Evolutionary conservation across 345 rosid species (phyloP).

Genomic region (Euphorbia tirucalli): DNA sequence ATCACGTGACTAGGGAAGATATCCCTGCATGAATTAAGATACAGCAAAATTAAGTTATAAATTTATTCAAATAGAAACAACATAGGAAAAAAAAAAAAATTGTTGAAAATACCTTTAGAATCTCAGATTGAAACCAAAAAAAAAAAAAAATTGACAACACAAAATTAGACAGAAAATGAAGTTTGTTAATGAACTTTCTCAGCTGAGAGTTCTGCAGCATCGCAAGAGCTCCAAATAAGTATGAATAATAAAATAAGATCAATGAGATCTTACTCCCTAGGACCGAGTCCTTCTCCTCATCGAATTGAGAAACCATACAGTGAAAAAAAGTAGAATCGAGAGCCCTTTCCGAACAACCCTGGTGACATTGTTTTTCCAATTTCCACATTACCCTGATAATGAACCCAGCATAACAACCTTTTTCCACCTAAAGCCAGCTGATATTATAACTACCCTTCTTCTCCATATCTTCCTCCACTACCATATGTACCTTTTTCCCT

Average conservation of each 20-base stretch:
- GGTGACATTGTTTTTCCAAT: neutral
- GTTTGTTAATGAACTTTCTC: neutral
- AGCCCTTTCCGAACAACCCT: no score
- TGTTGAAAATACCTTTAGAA: no score
- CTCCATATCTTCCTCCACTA: neutral
- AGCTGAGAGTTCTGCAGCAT: neutral
- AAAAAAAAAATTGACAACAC: no score
- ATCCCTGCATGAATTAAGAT: conserved; percentile 43
- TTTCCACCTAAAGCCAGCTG: no score
- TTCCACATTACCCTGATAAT: neutral
- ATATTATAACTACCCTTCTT: neutral
- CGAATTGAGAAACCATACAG: neutral
- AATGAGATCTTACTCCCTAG: neutral
- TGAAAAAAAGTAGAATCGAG: neutral
- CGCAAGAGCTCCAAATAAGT: neutral
- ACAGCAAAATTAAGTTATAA: neutral
- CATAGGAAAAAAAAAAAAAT: neutral
- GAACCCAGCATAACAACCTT: neutral
- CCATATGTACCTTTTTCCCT: no score
- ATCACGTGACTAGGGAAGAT: conserved; percentile 73
- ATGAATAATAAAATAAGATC: neutral
- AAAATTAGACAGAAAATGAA: neutral
- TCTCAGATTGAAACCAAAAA: neutral
- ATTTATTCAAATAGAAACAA: neutral
- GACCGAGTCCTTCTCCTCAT: no score